Evolutionary conservation across 106 monocot species (phyloP), one percentile per base, ranked within the genome.

Genomic region (Hemerocallis citrina): DNA sequence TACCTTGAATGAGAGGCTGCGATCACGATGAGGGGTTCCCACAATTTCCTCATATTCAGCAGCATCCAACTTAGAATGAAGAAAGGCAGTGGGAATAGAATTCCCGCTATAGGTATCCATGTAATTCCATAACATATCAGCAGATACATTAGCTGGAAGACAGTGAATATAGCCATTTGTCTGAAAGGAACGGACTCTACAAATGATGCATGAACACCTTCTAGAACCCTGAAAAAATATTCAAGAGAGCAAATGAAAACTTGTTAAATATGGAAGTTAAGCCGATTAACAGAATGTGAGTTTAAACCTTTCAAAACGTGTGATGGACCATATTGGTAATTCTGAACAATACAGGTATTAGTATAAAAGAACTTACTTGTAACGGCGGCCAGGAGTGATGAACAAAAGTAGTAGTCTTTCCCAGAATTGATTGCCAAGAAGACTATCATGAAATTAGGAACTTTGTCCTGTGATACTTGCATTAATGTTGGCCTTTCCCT

Each of bases 81-180:
- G 64, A 86, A 86, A 19, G 71, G 76, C 44, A 86, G 27, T 1
- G 85, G 85, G 40, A 86, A 86, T 1, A 86, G 60, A 45, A 86
- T 86, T 37, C 85, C 81, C 8, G 74, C 81, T 32, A 86, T 71
- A 12, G 85, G 85, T 45, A 86, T 81, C 85, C 85, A 86, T 49
- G 85, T 86, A 22, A 86, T 61, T 12, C 85, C 77, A 54, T 81
- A 86, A 20, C 76, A 77, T 16, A 78, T 1, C 23, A 81, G 45
- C 10, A 86, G 71, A 63, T 86, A 86, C 9, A 72, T 25, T 21
- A 81, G 29, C 20, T 86, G 85, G 75, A 86, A 86, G n/a, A 77
- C 28, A 13, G 85, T 86, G 42, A 86, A 81, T 4, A 56, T 39
- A 10, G 67, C 81, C 4, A 75, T 81, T 36, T 61, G 40, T 33